Base-by-base conservation (phyloP, 331 rosid genomes). In the Acacia pycnantha region DNA sequence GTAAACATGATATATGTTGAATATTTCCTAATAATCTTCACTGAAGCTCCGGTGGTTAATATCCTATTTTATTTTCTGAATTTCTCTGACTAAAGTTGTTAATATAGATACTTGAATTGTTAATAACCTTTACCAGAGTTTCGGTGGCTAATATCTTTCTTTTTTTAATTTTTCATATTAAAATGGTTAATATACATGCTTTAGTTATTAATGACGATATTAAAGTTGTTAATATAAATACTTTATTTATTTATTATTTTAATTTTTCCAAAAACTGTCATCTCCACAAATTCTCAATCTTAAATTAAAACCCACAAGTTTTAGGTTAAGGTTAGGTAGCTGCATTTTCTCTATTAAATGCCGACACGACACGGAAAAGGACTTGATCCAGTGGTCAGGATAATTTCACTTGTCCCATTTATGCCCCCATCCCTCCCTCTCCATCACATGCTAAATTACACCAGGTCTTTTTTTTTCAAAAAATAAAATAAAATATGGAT, bases 241-340 rank as follows among this genome's bases (percentile, higher is more conserved):
- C 33, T 31, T 31, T 31, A 31, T 31, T 11, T 53, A 53, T 53
- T 35, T 62, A 19, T 35, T 62, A 47, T 47, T 7, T 61, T 59
- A 73, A 21, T 19, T 27, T 54, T 3, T 62, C 15, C n/a, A 40
- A 24, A 70, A 70, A 70, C 44, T 0, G 72, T 62, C 76, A 24
- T 83, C 69, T 24, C 69, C 69, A 24, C 77, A 82, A 51, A 80
- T 79, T 82, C 84, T 83, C 50, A 76, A 78, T 67, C 72, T 69
- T 48, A 43, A 41, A 85, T 69, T 48, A 43, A 41, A 85, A 64
- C 31, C 51, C 40, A 26, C 19, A 27, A 44, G 66, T 24, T 59
- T 24, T 10, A 1, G 65, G 31, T 58, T 1, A 22, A 27, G 26
- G 41, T 35, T 72, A 35, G 68, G 51, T 61, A 74, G 2, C 27